Evolutionary conservation across 1,139 yeast genomes (phyloP).

Genomic region (Chernovozyma sophiae-reginae): DNA sequence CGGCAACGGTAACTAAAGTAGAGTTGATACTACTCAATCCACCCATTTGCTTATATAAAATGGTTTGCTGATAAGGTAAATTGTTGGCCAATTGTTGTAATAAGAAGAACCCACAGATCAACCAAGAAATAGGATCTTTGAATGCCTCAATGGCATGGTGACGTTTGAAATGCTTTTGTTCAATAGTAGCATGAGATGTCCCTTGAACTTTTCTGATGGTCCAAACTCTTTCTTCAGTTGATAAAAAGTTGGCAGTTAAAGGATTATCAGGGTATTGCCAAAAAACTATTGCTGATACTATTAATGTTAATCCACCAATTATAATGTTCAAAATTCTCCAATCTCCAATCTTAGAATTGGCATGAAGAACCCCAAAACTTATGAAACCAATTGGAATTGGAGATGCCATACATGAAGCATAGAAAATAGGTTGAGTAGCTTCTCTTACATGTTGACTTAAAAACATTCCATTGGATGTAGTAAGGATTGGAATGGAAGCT

Average conservation of each 20-base stretch:
- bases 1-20: conserved; percentile 50
- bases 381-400: conserved; percentile 44
- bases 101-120: conserved; percentile 34
- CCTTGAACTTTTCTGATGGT: conserved; percentile 37
- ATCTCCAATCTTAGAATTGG: conserved; percentile 20
- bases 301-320: conserved; percentile 38
- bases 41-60: conserved; percentile 40
- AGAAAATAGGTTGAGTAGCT: conserved; percentile 39
- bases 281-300: conserved; percentile 24
- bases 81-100: conserved; percentile 45
- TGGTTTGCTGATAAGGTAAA: conserved; percentile 43
- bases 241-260: conserved; percentile 30
- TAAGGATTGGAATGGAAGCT: conserved; percentile 33
- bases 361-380: conserved; percentile 37
- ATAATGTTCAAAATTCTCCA: conserved; percentile 41
- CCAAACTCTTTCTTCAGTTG: conserved; percentile 40
- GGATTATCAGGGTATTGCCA: conserved; percentile 44
- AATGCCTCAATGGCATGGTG: conserved; percentile 41
- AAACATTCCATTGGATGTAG: conserved; percentile 42
- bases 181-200: conserved; percentile 40
- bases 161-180: conserved; percentile 40
- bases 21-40: conserved; percentile 40
- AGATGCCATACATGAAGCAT: conserved; percentile 40
- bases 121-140: conserved; percentile 46
- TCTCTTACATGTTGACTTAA: conserved; percentile 38